A percentile compares a stretch with the other conserved stretches of the same genome.
Conservation (phyloP, 208 protist genomes). For the Leishmania guyanensis region DNA sequence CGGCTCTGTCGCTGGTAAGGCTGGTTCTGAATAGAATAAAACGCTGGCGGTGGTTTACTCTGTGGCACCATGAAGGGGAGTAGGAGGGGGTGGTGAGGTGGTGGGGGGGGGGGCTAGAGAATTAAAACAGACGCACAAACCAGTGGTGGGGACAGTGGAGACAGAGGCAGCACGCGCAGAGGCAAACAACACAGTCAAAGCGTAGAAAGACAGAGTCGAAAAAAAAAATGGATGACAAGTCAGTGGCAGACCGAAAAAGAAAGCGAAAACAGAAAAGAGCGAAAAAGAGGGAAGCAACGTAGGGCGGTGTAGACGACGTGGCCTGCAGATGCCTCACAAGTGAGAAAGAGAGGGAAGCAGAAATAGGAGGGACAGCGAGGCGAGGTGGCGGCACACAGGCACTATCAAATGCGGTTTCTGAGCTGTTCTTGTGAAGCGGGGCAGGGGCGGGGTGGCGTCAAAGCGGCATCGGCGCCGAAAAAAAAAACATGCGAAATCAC, state of each 20-base stretch:
- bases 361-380: neutral
- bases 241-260: neutral
- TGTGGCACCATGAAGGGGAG: neutral
- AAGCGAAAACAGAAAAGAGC: neutral
- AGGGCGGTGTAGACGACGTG: neutral
- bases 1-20: neutral
- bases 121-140: neutral
- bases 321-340: neutral
- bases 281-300: neutral
- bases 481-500: neutral
- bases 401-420: constrained; percentile 17
- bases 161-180: neutral
- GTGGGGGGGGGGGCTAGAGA: neutral
- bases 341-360: neutral
- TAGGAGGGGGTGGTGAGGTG: no score
- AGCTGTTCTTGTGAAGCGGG: neutral
- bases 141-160: neutral
- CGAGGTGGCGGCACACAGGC: neutral
- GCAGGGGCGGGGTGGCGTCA: neutral
- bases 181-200: constrained; percentile 10
- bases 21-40: neutral
- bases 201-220: constrained; percentile 5
- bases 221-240: neutral
- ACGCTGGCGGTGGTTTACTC: neutral
- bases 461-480: neutral